phyloP scores from a whole-genome alignment of 345 rosid genomes.

The Orychophragmus violaceus region DNA sequence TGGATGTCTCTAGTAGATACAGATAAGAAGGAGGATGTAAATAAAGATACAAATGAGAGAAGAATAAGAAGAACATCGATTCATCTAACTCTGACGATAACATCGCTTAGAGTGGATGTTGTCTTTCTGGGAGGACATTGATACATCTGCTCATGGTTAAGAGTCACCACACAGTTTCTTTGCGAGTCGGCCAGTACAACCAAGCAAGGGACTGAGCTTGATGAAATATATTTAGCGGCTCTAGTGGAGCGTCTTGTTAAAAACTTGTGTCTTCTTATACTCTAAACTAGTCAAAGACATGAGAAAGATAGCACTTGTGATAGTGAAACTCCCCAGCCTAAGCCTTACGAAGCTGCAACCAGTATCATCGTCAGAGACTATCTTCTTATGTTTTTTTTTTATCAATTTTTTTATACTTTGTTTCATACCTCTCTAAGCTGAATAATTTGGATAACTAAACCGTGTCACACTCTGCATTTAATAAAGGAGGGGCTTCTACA shows the following conservation, averaged over 20 bases:
- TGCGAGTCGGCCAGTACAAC: background rate
- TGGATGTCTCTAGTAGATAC: background rate
- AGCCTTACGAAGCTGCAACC: background rate
- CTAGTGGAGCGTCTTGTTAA: too few species aligned
- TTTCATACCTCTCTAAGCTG: background rate
- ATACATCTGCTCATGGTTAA: background rate
- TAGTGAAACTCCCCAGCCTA: background rate
- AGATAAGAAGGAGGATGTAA: background rate
- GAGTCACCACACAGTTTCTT: background rate
- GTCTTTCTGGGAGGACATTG: background rate
- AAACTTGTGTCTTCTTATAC: background rate
- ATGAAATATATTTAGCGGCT: background rate
- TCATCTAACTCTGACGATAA: background rate
- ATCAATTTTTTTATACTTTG: background rate
- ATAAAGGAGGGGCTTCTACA: slow-evolving; percentile 37
- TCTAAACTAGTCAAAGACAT: background rate
- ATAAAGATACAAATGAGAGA: background rate
- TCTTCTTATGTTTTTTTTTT: background rate
- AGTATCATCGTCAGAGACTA: background rate
- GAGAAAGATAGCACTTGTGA: background rate
- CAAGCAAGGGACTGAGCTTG: background rate
- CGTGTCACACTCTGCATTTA: background rate
- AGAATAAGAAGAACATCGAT: background rate
- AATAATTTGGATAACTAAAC: background rate
- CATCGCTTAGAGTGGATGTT: background rate